A percentile compares a stretch with the other conserved stretches of the same genome.
Conservation (phyloP, 805 yeast genomes). For the Metschnikowia reukaufii region DNA sequence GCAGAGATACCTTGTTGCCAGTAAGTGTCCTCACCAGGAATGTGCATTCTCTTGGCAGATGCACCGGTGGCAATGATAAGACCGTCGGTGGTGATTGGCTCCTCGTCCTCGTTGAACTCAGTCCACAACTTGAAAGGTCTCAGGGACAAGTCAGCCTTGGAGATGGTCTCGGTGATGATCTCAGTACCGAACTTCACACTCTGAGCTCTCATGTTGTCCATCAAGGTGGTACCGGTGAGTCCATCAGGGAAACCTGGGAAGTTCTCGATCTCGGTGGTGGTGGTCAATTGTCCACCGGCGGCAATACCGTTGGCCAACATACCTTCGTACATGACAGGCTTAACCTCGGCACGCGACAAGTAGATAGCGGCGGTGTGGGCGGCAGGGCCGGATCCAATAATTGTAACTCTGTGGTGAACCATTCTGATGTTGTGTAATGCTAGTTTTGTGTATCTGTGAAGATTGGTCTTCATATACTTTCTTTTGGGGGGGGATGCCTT, state of each 20-base stretch:
- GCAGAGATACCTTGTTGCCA: constrained; percentile 99
- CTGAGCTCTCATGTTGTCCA: constrained; percentile 94
- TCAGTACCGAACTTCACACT: constrained; percentile 87
- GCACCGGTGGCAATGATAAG: constrained; percentile 97
- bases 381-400: constrained; percentile 97
- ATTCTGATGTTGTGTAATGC: constrained; percentile 40
- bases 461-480: neutral
- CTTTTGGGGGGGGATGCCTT: neutral
- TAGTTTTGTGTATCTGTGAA: neutral
- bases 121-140: constrained; percentile 97
- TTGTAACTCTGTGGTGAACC: constrained; percentile 83
- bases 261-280: constrained; percentile 98
- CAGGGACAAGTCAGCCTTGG: constrained; percentile 84
- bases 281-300: constrained; percentile 98
- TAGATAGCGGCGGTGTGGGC: constrained; percentile 99
- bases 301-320: constrained; percentile 97
- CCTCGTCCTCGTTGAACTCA: constrained; percentile 89
- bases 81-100: constrained; percentile 90
- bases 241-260: constrained; percentile 99
- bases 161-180: constrained; percentile 90
- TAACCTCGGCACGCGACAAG: constrained; percentile 92
- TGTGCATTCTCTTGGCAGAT: constrained; percentile 87
- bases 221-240: constrained; percentile 78
- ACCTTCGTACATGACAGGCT: constrained; percentile 93
- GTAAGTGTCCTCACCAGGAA: constrained; percentile 96